Percentiles rank a stretch among this genome's conserved stretches.
phyloP scores from a whole-genome alignment of 345 rosid genomes.

The Balakata baccata region DNA sequence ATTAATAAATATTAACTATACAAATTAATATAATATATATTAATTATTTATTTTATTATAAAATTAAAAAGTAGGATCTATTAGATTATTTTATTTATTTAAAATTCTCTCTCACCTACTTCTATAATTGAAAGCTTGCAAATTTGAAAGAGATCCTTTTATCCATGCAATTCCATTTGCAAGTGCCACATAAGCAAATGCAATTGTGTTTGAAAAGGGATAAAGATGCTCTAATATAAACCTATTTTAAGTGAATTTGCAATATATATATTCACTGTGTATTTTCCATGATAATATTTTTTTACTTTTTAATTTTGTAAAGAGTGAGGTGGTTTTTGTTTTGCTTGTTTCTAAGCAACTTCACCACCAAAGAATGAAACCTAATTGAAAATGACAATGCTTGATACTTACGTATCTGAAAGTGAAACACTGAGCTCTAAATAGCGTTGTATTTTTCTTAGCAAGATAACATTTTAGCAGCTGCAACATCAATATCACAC shows the following conservation, averaged over 20 bases:
- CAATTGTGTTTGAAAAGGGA: no score
- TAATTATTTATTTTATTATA: no score
- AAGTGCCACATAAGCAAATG: no score
- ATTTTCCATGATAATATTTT: neutral
- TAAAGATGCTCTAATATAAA: neutral
- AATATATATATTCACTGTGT: neutral
- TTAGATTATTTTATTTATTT: no score
- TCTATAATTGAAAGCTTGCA: no score
- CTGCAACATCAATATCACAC: constrained; percentile 25
- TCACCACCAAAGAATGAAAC: constrained; percentile 21
- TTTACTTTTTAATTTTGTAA: neutral
- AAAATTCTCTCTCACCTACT: no score
- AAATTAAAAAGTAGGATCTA: no score
- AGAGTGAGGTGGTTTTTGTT: neutral
- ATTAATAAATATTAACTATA: no score
- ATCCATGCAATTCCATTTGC: no score
- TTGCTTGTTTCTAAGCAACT: constrained; percentile 1
- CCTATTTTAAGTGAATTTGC: neutral
- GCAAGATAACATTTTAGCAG: constrained; percentile 23
- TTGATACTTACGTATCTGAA: constrained; percentile 21
- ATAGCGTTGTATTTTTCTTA: constrained; percentile 17
- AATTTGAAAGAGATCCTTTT: no score
- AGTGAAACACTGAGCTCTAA: constrained; percentile 26
- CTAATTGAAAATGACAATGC: constrained; percentile 39
- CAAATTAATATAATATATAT: no score